A percentile compares a stretch with the other conserved stretches of the same genome.
Conservation (phyloP, 2,329 filamentous ascomycete genomes). For the Hymenoscyphus infarciens region DNA sequence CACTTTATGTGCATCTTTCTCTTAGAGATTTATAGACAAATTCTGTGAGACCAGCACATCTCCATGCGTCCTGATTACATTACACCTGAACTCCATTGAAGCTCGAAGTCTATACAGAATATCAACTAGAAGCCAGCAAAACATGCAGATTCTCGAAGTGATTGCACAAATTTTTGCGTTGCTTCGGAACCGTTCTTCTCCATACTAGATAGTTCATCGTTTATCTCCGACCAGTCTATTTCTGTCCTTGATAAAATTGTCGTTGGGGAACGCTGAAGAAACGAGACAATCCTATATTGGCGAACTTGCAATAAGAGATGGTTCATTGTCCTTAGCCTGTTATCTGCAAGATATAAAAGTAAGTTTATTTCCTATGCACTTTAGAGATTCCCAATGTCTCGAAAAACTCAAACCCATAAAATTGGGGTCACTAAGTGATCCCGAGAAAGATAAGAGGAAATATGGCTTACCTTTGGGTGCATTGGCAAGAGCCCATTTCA, state of each 20-base stretch:
- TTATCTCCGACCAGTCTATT: background rate
- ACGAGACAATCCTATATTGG: background rate
- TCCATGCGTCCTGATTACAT: too few species aligned
- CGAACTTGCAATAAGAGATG: conserved; percentile 1
- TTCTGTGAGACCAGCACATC: too few species aligned
- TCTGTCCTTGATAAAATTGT: background rate
- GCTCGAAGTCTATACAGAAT: too few species aligned
- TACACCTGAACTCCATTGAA: too few species aligned
- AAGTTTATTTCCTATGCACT: background rate
- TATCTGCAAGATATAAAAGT: background rate
- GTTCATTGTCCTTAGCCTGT: conserved; percentile 13
- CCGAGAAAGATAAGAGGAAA: background rate
- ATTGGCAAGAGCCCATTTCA: conserved; percentile 24
- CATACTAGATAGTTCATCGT: background rate
- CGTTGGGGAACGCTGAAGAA: background rate
- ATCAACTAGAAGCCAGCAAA: background rate
- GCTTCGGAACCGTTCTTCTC: background rate
- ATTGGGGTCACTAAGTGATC: too few species aligned
- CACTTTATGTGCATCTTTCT: too few species aligned
- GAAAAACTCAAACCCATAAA: too few species aligned
- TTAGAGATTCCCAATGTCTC: background rate
- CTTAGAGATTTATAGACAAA: too few species aligned
- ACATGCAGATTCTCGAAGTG: background rate
- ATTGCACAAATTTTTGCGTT: background rate
- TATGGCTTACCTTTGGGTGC: conserved; percentile 9